Conservation (phyloP, 371 early-diverging fungal genomes). For the Mucor lusitanicus region DNA sequence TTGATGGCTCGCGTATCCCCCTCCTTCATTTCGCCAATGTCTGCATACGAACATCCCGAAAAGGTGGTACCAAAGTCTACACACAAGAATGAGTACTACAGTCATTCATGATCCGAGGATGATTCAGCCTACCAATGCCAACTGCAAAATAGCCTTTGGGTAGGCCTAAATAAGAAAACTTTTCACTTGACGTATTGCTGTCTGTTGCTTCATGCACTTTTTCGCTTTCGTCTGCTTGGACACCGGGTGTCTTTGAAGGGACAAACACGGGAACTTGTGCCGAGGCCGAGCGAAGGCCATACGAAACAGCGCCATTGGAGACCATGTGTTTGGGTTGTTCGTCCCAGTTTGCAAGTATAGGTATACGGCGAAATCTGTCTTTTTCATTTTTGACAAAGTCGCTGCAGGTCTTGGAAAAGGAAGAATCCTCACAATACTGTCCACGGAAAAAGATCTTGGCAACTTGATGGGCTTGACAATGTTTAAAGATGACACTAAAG, state of each 20-base stretch:
- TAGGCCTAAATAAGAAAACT: neutral
- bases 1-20: neutral
- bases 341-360: neutral
- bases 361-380: neutral
- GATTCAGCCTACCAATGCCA: constrained; percentile 35
- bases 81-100: neutral
- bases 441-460: neutral
- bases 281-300: neutral
- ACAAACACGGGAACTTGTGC: neutral
- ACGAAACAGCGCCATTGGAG: constrained; percentile 3
- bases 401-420: neutral
- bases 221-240: neutral
- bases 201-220: neutral
- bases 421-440: neutral
- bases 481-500: neutral
- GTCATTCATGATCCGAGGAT: neutral
- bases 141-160: constrained; percentile 3
- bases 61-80: constrained; percentile 58
- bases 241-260: neutral
- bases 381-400: neutral
- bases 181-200: neutral
- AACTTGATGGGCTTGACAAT: neutral
- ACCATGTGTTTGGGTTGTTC: neutral
- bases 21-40: neutral
- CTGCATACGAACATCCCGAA: constrained; percentile 42